Base-by-base conservation (phyloP, 805 yeast species). In the Blastobotrys robertii region DNA sequence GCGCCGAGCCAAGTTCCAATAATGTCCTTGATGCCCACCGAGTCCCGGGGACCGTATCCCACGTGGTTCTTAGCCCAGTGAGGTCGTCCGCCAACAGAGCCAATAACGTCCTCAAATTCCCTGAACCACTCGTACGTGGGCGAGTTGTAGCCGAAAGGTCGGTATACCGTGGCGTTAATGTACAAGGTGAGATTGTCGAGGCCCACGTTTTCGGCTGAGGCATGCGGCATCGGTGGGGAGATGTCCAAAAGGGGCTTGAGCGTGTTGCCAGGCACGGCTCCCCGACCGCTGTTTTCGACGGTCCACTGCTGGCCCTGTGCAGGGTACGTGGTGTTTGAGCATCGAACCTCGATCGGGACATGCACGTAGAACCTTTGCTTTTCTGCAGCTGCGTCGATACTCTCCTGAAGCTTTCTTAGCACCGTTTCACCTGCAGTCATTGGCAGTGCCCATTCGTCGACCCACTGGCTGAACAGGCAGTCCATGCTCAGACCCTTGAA, bases 11-110 rank as follows among this genome's bases (percentile, higher is more conserved):
- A 84, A 50, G 76, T 76, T 42, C 70, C 67, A 65, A 85, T 76
- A 46, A 75, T 74, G 7, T 73, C 70, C 29, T 78, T 76, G 57
- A 86, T 19, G 6, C 25, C 25, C 25, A 19, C 25, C 25, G 25
- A 19, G 25, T 19, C 25, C 6, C 25, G 4, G 6, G 56, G 57
- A 9, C 65, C 61, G 2, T 74, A 65, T 1, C 95, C 94, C 44
- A 84, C 68, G 61, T 86, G 90, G 63, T 87, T 88, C 69, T 90
- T 90, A 12, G 98, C 98, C 98, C 98, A 90, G 62, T 90, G 98
- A 2, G 98, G 98, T 60, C 79, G 84, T 36, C 98, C 98, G 31
- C 83, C 87, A 25, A 82, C 87, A 22, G 76, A 77, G 40, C 70
- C 72, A 70, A 88, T 68, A 1, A 85, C 74, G 42, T 75, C 74